Evolutionary conservation across 768 basidiomycete species (phyloP), one percentile per base, ranked within the genome.

Genomic region (Tubosaeta sp.): DNA sequence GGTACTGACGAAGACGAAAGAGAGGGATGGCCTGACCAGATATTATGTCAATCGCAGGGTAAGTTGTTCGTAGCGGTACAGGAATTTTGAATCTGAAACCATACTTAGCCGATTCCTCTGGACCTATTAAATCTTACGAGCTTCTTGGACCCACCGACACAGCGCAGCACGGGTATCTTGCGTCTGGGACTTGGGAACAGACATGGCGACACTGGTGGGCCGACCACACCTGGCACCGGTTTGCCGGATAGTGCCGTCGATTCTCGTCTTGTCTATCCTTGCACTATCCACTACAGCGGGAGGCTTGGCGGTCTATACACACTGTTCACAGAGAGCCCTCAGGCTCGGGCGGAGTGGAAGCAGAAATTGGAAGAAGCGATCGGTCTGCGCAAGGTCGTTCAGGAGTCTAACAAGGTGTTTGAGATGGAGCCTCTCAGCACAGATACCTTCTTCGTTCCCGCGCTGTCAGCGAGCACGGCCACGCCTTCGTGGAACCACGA

Each of bases 321-420:
- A 3, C 71, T 97, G 1, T 98, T 90, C 67, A 88, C 94, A 7
- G 95, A 97, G 57, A 82, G 85, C 0, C 71, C 79, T 4, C 83
- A 86, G 37, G 80, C 80, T 3, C 82, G 95, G 2, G 65, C 74
- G 8, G 93, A 95, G 53, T 99, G 97, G 97, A 86, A 91, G 68
- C 75, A 82, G 60, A 94, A 91, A 67, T 72, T 98, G 5, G 84
- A 92, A 53, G 90, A 95, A 67, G 94, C 95, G 14, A 81, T 93
- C 47, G 88, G 85, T 9, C 64, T 95, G 51, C 82, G 95, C 42
- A 85, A 81, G 61, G 84, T 88, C 32, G 91, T 94, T 27, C 88
- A 95, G 64, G 95, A 97, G 64, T 88, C 88, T 25, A 94, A 92
- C 70, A 93, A 92, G 74, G 91, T 91, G 16, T 97, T 97, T 59